Conservation (phyloP, 1,139 yeast species). For the Ogataea hybrid region DNA sequence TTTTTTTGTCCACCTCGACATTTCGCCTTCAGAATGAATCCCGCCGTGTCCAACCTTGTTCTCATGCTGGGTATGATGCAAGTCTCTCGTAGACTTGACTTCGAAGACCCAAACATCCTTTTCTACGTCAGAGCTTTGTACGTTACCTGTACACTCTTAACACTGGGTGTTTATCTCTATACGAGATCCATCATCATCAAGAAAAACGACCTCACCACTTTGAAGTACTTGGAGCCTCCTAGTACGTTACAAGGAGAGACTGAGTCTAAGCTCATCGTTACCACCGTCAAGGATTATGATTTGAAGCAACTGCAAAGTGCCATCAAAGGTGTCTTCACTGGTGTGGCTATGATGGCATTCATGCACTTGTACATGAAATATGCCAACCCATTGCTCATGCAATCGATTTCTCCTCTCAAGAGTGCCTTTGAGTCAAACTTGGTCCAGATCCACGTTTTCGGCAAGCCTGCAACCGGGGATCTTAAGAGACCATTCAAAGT, state of each 20-base stretch:
- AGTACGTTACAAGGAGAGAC: slow-evolving; percentile 75
- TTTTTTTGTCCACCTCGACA: slow-evolving; percentile 8
- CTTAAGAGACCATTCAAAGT: slow-evolving; percentile 97
- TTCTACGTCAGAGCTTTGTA: slow-evolving; percentile 78
- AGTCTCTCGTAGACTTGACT: slow-evolving; percentile 83
- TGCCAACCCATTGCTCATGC: slow-evolving; percentile 97
- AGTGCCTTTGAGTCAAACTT: slow-evolving; percentile 87
- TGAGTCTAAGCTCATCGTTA: slow-evolving; percentile 72
- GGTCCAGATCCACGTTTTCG: slow-evolving; percentile 87
- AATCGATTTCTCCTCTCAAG: slow-evolving; percentile 87
- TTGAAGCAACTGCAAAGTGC: slow-evolving; percentile 77
- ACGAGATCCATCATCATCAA: slow-evolving; percentile 59
- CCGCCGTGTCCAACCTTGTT: slow-evolving; percentile 82
- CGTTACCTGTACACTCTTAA: slow-evolving; percentile 60
- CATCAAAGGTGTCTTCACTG: slow-evolving; percentile 80
- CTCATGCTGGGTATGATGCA: slow-evolving; percentile 98
- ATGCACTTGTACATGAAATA: slow-evolving; percentile 98
- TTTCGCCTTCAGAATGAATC: slow-evolving; percentile 52
- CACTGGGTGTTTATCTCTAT: slow-evolving; percentile 65
- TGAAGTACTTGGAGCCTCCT: slow-evolving; percentile 89
- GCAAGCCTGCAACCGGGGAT: slow-evolving; percentile 83
- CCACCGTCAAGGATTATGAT: slow-evolving; percentile 95
- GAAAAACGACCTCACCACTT: slow-evolving; percentile 88
- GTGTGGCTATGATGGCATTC: slow-evolving; percentile 97
- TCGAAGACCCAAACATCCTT: slow-evolving; percentile 78